Evolutionary conservation across 2,329 filamentous ascomycete genomes (phyloP), one percentile per base, ranked within the genome.

Genomic region (Balansia obtecta): DNA sequence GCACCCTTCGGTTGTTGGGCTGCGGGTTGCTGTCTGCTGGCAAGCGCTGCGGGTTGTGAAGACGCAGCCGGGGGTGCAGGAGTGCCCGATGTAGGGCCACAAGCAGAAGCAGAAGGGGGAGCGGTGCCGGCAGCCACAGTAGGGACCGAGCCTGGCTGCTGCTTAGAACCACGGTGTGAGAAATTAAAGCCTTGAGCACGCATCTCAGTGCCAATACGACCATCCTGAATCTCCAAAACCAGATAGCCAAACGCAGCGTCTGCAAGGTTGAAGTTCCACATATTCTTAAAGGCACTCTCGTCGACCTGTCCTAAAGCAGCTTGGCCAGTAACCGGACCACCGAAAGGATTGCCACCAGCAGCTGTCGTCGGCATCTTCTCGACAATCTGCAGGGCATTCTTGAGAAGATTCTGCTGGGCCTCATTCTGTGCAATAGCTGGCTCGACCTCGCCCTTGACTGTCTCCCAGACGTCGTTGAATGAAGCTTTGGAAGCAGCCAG

Each of bases 201-300:
- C 93, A 98, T 98, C 71, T 98, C 93, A 0, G 93, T 98, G 45
- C 90, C 93, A 59, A 98, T 97, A 42, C 93, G 83, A 48, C 93
- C 93, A 62, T 89, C 87, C 64, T 98, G 93, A 53, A 98, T 85
- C 66, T 98, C 93, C 52, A 98, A 71, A 15, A 97, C 89, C 48
- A 98, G 76, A 76, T 89, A 98, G 54, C 93, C 93, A 65, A 97
- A 98, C 18, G 93, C 91, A 50, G 93, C 93, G 72, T 98, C 93
- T 32, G 93, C 93, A 57, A 98, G 71, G 68, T 97, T 97, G 72
- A 98, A 98, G 69, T 98, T 98, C 93, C 93, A 98, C 93, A 97
- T 97, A 67, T 98, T 98, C 75, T 98, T 98, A 79, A 98, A 98
- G 1, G 93, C 93, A 61, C 90, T 96, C 73, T 98, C 93, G 56